Percentiles rank a stretch among this genome's conserved stretches.
Conservation (phyloP, 495 filamentous ascomycete species). For the Hypoxylon perforatum region DNA sequence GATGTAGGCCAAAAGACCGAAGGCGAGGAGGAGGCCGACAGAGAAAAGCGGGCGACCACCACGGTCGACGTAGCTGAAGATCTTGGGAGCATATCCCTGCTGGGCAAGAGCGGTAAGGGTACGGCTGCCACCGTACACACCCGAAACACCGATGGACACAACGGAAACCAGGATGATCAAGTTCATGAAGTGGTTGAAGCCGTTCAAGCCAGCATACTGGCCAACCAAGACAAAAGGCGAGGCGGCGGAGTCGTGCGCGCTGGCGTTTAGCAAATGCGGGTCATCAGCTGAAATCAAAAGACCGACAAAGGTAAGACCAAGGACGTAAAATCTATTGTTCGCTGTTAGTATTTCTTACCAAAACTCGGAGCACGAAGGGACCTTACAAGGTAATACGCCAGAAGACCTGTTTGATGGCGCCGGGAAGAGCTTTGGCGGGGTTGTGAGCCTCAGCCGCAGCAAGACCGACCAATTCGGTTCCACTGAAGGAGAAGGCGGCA, state of each 20-base stretch:
- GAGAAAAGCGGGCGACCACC: slow-evolving; percentile 67
- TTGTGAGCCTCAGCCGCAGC: slow-evolving; percentile 76
- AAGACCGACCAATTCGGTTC: slow-evolving; percentile 78
- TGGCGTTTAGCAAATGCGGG: slow-evolving; percentile 62
- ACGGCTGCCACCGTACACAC: slow-evolving; percentile 74
- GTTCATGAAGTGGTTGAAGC: slow-evolving; percentile 79
- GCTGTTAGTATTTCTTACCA: slow-evolving; percentile 24
- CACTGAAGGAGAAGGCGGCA: slow-evolving; percentile 78
- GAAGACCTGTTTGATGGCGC: slow-evolving; percentile 78
- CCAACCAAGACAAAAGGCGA: slow-evolving; percentile 83
- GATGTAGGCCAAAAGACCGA: slow-evolving; percentile 66
- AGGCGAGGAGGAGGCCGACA: slow-evolving; percentile 56
- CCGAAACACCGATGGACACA: slow-evolving; percentile 73
- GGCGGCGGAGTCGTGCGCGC: slow-evolving; percentile 64
- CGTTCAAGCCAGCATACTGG: slow-evolving; percentile 70
- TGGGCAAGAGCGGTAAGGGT: slow-evolving; percentile 73
- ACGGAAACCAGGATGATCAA: slow-evolving; percentile 77
- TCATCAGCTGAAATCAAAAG: slow-evolving; percentile 73
- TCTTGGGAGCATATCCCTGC: slow-evolving; percentile 65
- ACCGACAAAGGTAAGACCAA: slow-evolving; percentile 78
- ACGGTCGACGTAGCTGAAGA: slow-evolving; percentile 69
- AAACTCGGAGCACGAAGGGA: neutral
- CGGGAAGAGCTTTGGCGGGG: slow-evolving; percentile 71
- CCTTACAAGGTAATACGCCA: slow-evolving; percentile 70
- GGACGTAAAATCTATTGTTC: slow-evolving; percentile 74